phyloP scores from a whole-genome alignment of 2,329 filamentous ascomycete genomes.

The Pseudocercospora macadamiae region DNA sequence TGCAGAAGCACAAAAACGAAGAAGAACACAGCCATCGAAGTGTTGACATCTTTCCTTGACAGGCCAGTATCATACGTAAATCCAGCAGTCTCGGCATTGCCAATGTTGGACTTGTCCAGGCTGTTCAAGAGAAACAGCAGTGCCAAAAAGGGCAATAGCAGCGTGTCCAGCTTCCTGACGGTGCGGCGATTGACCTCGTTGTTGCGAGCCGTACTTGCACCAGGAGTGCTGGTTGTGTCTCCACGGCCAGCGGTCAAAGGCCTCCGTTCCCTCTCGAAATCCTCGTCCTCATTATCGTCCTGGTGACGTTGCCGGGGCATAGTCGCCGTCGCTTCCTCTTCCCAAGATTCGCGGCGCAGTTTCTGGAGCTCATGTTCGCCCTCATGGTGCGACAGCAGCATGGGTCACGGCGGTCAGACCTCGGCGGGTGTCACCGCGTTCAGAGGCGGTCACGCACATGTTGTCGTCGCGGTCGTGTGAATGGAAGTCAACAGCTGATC shows the following conservation, averaged over 20 bases:
- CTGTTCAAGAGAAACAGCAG: slow-evolving; percentile 57
- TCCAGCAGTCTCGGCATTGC: slow-evolving; percentile 61
- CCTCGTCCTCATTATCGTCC: background rate
- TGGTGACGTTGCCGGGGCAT: background rate
- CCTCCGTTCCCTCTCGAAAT: background rate
- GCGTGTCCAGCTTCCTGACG: slow-evolving; percentile 53
- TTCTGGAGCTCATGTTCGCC: slow-evolving; percentile 21
- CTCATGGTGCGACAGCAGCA: slow-evolving; percentile 1
- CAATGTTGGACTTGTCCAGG: slow-evolving; percentile 58
- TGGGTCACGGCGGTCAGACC: background rate
- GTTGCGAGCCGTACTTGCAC: background rate
- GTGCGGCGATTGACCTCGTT: slow-evolving; percentile 38
- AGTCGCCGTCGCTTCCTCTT: slow-evolving; percentile 9
- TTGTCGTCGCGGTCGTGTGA: background rate
- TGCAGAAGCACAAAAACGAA: slow-evolving; percentile 62
- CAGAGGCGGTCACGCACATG: background rate
- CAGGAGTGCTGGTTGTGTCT: background rate
- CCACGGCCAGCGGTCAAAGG: background rate
- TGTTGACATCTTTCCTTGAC: slow-evolving; percentile 56
- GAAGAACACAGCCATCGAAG: slow-evolving; percentile 61
- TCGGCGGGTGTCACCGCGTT: slow-evolving; percentile 1
- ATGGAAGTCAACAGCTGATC: too few relatives aligned
- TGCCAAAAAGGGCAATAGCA: slow-evolving; percentile 56
- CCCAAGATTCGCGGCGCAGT: slow-evolving; percentile 16
- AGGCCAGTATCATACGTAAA: slow-evolving; percentile 61